Conservation (phyloP, 1,139 yeast species). For the Hansenula sp. region DNA sequence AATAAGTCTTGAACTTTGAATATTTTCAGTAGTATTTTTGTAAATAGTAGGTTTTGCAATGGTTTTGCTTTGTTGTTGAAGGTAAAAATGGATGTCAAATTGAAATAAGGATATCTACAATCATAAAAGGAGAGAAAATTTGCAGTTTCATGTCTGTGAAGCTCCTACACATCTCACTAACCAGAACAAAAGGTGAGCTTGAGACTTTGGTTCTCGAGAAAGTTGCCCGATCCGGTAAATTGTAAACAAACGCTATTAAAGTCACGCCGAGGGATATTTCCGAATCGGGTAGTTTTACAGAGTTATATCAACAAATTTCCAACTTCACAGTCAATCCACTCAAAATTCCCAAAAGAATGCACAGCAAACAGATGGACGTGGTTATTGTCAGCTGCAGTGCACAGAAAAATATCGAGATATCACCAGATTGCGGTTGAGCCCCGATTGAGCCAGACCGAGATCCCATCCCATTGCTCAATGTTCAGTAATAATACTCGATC, state of each 20-base stretch:
- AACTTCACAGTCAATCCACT: not conserved
- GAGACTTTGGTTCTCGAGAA: not conserved
- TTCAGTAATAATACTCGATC: too few relatives aligned
- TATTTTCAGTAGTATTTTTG: not conserved
- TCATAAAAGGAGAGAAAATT: not conserved
- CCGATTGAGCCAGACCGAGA: too few relatives aligned
- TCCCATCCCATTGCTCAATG: too few relatives aligned
- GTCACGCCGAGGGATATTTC: not conserved
- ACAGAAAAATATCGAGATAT: too few relatives aligned
- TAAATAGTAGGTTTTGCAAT: not conserved
- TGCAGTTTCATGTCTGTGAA: conserved; percentile 1
- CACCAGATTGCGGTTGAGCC: too few relatives aligned
- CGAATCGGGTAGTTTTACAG: not conserved
- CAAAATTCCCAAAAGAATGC: not conserved
- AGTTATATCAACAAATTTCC: not conserved
- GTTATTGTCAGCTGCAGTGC: too few relatives aligned
- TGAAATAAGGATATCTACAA: not conserved
- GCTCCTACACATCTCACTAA: not conserved
- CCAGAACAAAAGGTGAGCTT: not conserved
- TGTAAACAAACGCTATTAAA: not conserved
- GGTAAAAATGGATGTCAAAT: not conserved
- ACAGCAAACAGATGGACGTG: not conserved
- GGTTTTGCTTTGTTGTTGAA: not conserved
- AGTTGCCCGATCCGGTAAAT: conserved; percentile 1
- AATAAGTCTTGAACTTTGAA: too few relatives aligned